Evolutionary conservation across 192 early-diverging fungal species (phyloP), one percentile per base, ranked within the genome.

Genomic region (Gryganskiella cystojenkinii): DNA sequence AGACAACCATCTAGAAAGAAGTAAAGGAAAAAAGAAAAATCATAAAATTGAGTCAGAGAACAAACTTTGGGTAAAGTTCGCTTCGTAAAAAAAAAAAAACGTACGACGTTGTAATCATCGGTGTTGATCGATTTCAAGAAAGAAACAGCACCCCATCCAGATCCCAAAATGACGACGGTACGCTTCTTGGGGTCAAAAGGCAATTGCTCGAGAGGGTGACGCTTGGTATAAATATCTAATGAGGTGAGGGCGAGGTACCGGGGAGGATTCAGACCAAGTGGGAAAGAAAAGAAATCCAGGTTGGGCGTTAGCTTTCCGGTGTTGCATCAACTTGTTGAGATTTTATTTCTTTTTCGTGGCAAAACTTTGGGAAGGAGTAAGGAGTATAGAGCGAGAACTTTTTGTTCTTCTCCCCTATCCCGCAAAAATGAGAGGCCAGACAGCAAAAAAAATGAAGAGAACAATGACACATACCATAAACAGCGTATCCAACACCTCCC

Each of bases 71-170:
- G 37, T 40, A 40, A 13, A 5, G 13, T 13, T 40, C 7, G 37
- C 37, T 13, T 40, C 37, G 37, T 40, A 62, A 20, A 25, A 54
- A 84, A 27, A 74, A 58, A 40, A 40, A 11, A 7, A 73, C 78
- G 44, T 74, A 74, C 86, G 25, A 94, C 93, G 61, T 94, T 94
- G 73, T 89, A 94, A 78, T 94, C 84, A 42, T 88, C 86, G 0
- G 93, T 93, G 62, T 94, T 90, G 56, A 94, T 79, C 53, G 84
- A 86, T 76, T 92, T 90, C 65, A 94, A 80, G 49, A 94, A 58
- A 0, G 93, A 68, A 13, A 78, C 55, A 30, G 74, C 74, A 28
- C 74, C 74, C 74, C 74, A 78, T 44, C 74, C 74, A 47, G 46
- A 69, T 64, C 71, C 68, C 55, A 64, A 61, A 7, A 76, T 25